Base-by-base conservation (phyloP, 768 basidiomycete genomes). In the Dentipellis sp. region DNA sequence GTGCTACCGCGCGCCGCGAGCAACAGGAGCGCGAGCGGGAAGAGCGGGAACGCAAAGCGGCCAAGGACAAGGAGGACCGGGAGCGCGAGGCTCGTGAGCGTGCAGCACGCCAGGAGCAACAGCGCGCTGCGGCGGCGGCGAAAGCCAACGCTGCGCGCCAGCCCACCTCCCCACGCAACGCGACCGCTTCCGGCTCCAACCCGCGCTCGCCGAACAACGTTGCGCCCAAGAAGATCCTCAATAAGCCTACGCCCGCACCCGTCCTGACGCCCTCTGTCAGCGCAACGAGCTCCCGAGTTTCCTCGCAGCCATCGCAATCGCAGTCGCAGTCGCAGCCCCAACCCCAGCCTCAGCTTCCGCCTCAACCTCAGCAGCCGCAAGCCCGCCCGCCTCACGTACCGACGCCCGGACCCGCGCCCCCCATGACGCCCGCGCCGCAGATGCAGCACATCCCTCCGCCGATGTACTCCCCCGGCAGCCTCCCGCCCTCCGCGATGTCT, bases 21-120 rank as follows among this genome's bases (percentile, higher is more conserved):
- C 74, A 71, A 52, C 76, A 79, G 54, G 74, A 77, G 53, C 74
- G 78, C 61, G 81, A 81, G 59, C 80, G 78, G 67, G 80, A 79
- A 63, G 88, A 87, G 59, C 84, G 86, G 56, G 80, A 82, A 62
- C 79, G 80, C 67, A 84, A 81, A 52, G 71, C 80, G 56, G 76
- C 78, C 53, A 84, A 79, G 62, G 86, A 86, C 68, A 80, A 82
- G 22, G 67, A 67, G 56, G 69, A 70, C 57, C 65, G 62, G 54
- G 71, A 71, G 54, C 63, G 65, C 58, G 68, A 68, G 59, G 66
- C 65, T 14, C 69, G 67, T 14, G 69, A 68, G 48, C 67, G 68
- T 34, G 63, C 59, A 50, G 48, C 61, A 37, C 58, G 61, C 23
- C 62, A 68, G 60, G 72, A 76, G 50, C 77, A 77, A 62, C 77